Conservation (phyloP, 164 flowering plant species). For the Berberis vulgaris region DNA sequence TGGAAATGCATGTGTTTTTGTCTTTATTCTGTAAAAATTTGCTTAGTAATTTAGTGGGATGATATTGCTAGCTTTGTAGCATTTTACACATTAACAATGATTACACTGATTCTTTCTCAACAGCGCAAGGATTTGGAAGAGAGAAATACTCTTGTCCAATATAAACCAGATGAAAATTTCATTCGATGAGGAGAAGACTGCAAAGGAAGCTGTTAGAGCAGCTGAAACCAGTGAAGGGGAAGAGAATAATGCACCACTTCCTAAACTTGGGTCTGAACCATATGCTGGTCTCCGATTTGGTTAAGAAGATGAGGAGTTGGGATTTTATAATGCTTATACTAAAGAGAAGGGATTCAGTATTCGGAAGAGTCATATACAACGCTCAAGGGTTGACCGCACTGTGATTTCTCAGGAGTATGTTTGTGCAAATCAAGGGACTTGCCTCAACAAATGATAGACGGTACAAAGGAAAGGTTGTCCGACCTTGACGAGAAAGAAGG, state of each 20-base stretch:
- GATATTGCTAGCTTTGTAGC: background rate
- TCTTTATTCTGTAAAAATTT: too few relatives aligned
- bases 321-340: constrained; percentile 14
- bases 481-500: constrained; percentile 16
- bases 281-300: constrained; percentile 9
- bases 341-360: constrained; percentile 16
- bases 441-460: constrained; percentile 13
- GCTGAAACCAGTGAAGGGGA: constrained; percentile 5
- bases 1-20: too few relatives aligned
- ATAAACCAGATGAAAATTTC: background rate
- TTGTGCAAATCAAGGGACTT: constrained; percentile 18
- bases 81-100: background rate
- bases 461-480: constrained; percentile 15
- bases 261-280: constrained; percentile 15
- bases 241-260: constrained; percentile 4
- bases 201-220: background rate
- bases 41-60: background rate
- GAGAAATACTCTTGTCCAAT: background rate
- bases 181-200: background rate
- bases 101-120: background rate
- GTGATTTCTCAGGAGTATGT: constrained; percentile 18
- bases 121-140: background rate
- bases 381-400: constrained; percentile 18
- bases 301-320: constrained; percentile 17
- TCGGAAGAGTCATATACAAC: constrained; percentile 13